Conservation (phyloP, 2,329 filamentous ascomycete species). For the Ceratocystis alfenasii region DNA sequence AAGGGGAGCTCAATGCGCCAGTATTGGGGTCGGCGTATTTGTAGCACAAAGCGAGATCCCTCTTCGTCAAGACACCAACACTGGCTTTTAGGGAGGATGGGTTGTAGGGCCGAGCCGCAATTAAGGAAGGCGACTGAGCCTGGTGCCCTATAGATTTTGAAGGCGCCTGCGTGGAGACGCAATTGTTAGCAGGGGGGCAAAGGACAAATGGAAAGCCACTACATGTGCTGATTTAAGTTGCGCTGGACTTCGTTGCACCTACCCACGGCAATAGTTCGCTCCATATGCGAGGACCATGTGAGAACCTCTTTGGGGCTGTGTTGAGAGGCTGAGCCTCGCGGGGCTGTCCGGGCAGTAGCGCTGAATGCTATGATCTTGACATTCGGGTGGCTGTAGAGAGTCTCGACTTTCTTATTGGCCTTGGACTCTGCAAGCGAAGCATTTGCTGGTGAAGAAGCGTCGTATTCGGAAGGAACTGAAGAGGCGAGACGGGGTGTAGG, state of each 20-base stretch:
- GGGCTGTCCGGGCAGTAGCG: slow-evolving; percentile 29
- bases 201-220: background rate
- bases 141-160: slow-evolving; percentile 76
- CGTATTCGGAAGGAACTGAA: slow-evolving; percentile 13
- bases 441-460: slow-evolving; percentile 15
- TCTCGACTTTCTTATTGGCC: slow-evolving; percentile 40
- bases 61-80: slow-evolving; percentile 86
- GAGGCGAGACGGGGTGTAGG: slow-evolving; percentile 16
- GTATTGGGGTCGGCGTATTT: slow-evolving; percentile 71
- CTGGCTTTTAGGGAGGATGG: slow-evolving; percentile 79
- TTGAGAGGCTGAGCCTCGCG: slow-evolving; percentile 28
- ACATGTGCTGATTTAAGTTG: background rate
- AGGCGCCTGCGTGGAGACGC: slow-evolving; percentile 41
- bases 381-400: slow-evolving; percentile 60
- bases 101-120: slow-evolving; percentile 70
- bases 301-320: slow-evolving; percentile 46
- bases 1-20: slow-evolving; percentile 77
- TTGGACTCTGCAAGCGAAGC: slow-evolving; percentile 16
- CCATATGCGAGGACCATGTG: slow-evolving; percentile 61
- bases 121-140: slow-evolving; percentile 80
- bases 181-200: background rate
- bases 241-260: slow-evolving; percentile 27
- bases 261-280: slow-evolving; percentile 72
- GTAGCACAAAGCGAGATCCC: slow-evolving; percentile 70
- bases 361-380: slow-evolving; percentile 54